phyloP scores from a whole-genome alignment of 345 rosid species.

The Arabidopsis suecica region DNA sequence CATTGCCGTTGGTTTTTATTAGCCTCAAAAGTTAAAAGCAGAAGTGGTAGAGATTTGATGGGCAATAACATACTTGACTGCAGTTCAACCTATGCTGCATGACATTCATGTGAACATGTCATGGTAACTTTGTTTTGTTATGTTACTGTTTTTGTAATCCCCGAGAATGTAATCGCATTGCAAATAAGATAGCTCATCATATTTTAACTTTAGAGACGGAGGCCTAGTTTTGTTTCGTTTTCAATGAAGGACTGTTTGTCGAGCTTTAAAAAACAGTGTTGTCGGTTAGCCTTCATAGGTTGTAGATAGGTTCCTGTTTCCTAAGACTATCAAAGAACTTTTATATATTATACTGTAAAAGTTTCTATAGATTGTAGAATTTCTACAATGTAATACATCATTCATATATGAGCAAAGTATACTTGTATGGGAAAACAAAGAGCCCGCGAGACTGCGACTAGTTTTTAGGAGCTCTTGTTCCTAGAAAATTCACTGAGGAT shows the following conservation, averaged over 20 bases:
- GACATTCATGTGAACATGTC: neutral
- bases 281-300: neutral
- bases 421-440: neutral
- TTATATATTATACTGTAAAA: neutral
- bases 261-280: neutral
- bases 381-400: neutral
- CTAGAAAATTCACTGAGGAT: conserved; percentile 10
- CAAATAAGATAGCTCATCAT: neutral
- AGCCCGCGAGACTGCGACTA: neutral
- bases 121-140: neutral
- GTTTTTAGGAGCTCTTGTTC: conserved; percentile 20
- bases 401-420: neutral
- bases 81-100: neutral
- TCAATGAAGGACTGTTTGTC: neutral
- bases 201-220: neutral
- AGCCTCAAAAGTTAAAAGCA: neutral
- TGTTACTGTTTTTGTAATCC: neutral
- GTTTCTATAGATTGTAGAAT: neutral
- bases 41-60: neutral
- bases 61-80: neutral
- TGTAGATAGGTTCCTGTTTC: neutral
- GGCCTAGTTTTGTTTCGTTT: neutral
- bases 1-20: neutral
- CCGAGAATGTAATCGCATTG: neutral
- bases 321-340: neutral